phyloP scores from a whole-genome alignment of 495 filamentous ascomycete genomes.

The Penicillium tannophilum region DNA sequence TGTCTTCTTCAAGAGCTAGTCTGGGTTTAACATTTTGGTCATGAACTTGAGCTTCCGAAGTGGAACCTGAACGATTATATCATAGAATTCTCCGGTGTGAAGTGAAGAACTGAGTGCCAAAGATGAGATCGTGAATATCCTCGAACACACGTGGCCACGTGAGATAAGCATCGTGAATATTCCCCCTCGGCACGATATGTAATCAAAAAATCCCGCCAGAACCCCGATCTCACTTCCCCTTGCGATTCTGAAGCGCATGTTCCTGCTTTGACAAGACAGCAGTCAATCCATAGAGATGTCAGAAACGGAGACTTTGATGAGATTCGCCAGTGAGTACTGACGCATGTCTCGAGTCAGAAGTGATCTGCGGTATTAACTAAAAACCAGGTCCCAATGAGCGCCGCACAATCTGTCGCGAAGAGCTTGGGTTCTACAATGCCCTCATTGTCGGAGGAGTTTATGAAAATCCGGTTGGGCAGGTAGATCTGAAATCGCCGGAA shows the following conservation, averaged over 20 bases:
- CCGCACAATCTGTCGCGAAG: constrained; percentile 31
- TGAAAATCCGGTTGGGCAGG: constrained; percentile 13
- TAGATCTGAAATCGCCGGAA: constrained; percentile 10
- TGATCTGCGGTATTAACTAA: constrained; percentile 3
- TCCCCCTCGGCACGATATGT: no score
- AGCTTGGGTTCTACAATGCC: constrained; percentile 28
- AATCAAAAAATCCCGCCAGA: no score
- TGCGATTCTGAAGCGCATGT: neutral
- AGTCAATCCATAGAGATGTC: neutral
- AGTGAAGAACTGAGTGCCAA: neutral
- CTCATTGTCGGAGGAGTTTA: constrained; percentile 27
- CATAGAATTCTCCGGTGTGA: no score
- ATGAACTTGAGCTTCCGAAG: no score
- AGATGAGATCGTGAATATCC: neutral
- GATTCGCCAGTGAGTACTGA: neutral
- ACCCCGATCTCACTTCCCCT: neutral
- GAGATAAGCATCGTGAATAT: neutral
- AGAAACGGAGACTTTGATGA: neutral
- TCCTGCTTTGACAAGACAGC: neutral
- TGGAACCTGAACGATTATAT: no score
- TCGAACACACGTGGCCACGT: neutral
- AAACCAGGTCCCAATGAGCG: constrained; percentile 29
- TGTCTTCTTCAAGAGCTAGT: no score
- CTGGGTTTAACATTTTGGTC: no score
- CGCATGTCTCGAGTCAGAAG: neutral